These are phyloP conservation scores for Aulographum hederae DNA, from an alignment of 2,329 filamentous ascomycete genomes.

Conservation along the genomic window DNA sequence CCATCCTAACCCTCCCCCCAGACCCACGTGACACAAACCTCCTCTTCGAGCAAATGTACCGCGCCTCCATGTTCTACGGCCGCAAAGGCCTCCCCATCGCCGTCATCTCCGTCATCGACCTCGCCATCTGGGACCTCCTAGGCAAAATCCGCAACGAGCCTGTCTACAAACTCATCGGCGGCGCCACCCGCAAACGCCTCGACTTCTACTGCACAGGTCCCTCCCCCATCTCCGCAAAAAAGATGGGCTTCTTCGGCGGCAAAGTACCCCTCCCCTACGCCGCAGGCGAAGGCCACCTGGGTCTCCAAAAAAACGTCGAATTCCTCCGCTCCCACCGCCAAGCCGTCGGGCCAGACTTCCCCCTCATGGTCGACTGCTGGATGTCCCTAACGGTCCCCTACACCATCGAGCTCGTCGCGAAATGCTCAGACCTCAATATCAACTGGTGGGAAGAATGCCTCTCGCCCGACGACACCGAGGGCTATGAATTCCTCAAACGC, in stretches of 20 bases:
- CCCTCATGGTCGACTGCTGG: slow-evolving; percentile 90
- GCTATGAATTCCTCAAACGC: slow-evolving; percentile 75
- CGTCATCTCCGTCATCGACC: slow-evolving; percentile 84
- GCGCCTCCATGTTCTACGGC: slow-evolving; percentile 89
- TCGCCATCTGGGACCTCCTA: slow-evolving; percentile 81
- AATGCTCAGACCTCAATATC: slow-evolving; percentile 66
- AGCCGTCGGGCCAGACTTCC: slow-evolving; percentile 74
- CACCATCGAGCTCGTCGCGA: slow-evolving; percentile 78
- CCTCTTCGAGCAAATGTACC: slow-evolving; percentile 93
- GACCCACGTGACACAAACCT: slow-evolving; percentile 84
- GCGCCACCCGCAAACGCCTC: slow-evolving; percentile 65
- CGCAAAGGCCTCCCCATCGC: slow-evolving; percentile 80
- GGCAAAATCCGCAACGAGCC: slow-evolving; percentile 86
- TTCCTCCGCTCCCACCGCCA: slow-evolving; percentile 74
- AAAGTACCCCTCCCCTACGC: slow-evolving; percentile 85
- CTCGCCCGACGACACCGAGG: slow-evolving; percentile 79
- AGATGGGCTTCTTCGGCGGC: slow-evolving; percentile 76
- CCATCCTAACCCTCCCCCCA: too few relatives aligned
- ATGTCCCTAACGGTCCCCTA: slow-evolving; percentile 90
- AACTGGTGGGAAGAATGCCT: slow-evolving; percentile 98
- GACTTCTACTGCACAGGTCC: slow-evolving; percentile 93
- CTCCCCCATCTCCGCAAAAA: slow-evolving; percentile 59
- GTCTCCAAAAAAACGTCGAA: slow-evolving; percentile 75
- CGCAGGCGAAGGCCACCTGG: slow-evolving; percentile 67
- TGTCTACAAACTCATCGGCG: slow-evolving; percentile 86